These are phyloP conservation scores for Acer saccharum DNA, from an alignment of 345 rosid species.

Conservation along the genomic window DNA sequence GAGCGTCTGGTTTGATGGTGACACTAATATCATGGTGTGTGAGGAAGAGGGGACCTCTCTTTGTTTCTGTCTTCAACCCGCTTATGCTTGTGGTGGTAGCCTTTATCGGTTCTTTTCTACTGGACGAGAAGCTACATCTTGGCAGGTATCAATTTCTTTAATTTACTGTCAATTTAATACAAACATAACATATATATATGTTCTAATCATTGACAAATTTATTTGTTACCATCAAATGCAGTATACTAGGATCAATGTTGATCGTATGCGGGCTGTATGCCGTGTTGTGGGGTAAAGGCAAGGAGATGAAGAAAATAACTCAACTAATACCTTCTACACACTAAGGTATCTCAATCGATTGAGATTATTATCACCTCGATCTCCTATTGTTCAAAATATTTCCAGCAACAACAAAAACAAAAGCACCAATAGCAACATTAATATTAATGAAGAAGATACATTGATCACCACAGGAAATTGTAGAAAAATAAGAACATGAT, in stretches of 20 bases:
- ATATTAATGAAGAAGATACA: too few relatives aligned
- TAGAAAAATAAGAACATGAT: too few relatives aligned
- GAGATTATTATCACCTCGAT: conserved; percentile 6
- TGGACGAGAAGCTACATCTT: conserved; percentile 39
- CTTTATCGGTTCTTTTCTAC: conserved; percentile 24
- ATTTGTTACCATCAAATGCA: conserved; percentile 17
- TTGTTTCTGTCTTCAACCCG: conserved; percentile 43
- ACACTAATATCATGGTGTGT: conserved; percentile 30
- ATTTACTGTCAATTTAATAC: too few relatives aligned
- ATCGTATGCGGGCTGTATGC: conserved; percentile 48
- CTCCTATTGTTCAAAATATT: not conserved
- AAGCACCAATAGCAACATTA: too few relatives aligned
- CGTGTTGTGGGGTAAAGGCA: conserved; percentile 58
- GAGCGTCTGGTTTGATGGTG: conserved; percentile 34
- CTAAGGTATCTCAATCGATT: not conserved
- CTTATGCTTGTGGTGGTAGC: conserved; percentile 40
- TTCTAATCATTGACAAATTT: not conserved
- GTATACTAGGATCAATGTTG: conserved; percentile 48
- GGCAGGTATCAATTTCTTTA: conserved; percentile 30
- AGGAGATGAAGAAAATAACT: conserved; percentile 32
- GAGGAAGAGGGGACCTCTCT: conserved; percentile 40
- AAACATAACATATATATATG: too few relatives aligned
- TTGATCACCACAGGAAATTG: too few relatives aligned
- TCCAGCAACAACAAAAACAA: too few relatives aligned
- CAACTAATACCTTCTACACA: not conserved